phyloP scores from a whole-genome alignment of 2,329 filamentous ascomycete genomes.

The Eutypella sp. region DNA sequence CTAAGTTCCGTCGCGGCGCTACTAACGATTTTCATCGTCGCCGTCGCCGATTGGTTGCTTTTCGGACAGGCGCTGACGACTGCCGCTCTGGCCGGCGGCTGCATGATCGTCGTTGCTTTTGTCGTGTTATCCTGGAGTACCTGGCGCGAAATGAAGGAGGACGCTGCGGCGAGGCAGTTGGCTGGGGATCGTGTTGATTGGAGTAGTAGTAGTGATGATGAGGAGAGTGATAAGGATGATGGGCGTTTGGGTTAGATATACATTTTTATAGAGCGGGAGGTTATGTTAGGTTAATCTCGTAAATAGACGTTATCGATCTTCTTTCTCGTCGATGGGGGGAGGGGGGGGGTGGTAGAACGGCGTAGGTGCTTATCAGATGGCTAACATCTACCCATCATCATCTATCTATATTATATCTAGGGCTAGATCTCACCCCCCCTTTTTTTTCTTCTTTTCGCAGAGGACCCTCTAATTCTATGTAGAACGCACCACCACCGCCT shows the following conservation, averaged over 20 bases:
- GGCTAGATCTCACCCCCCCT: too few species aligned
- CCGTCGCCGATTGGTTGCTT: slow-evolving; percentile 81
- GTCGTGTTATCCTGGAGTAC: slow-evolving; percentile 85
- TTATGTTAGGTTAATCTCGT: too few species aligned
- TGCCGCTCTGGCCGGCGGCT: slow-evolving; percentile 75
- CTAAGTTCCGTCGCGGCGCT: slow-evolving; percentile 88
- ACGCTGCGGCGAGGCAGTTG: slow-evolving; percentile 39
- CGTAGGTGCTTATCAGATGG: too few species aligned
- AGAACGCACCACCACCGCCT: too few species aligned
- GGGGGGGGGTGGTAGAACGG: too few species aligned
- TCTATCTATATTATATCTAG: too few species aligned
- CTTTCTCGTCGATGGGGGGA: too few species aligned
- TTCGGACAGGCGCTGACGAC: slow-evolving; percentile 71
- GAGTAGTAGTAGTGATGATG: neutral
- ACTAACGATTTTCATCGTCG: slow-evolving; percentile 94
- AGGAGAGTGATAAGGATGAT: neutral
- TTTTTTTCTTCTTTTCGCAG: too few species aligned
- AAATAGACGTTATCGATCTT: too few species aligned
- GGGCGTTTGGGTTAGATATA: neutral
- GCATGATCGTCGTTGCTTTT: slow-evolving; percentile 85
- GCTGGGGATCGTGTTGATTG: slow-evolving; percentile 31
- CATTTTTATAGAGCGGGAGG: too few species aligned
- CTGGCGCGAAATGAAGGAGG: slow-evolving; percentile 87
- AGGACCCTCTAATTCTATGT: too few species aligned
- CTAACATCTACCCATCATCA: too few species aligned